Base-by-base conservation (phyloP, 306 rosid species). In the Sicyos edulis region DNA sequence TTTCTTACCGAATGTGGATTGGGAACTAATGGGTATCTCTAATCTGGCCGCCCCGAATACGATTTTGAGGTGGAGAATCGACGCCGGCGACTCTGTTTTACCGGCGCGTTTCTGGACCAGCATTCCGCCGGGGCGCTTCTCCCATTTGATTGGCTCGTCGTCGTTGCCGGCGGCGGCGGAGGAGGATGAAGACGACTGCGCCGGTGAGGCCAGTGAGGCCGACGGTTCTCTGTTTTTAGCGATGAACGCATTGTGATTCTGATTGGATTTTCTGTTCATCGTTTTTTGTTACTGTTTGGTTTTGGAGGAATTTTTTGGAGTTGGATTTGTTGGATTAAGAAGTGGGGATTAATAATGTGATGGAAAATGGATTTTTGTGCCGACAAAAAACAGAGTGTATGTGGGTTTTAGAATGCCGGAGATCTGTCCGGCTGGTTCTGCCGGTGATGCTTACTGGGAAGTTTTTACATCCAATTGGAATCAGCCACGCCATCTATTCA, bases 101-200 rank as follows among this genome's bases (percentile, higher is more conserved):
- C 26, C 81, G 26, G 7, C 69, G 24, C 89, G 76, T 73, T 83
- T 86, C 80, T 92, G 96, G 1, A 92, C 97, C 71, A 92, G n/a
- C 96, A 92, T 89, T 77, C 96, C 96, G 24, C 95, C 91, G 0
- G 97, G 96, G 51, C 97, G 74, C 92, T 82, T 86, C 80, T 89
- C 96, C 95, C 97, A 89, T 75, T 82, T 80, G 2, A 58, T 20
- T 9, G 67, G 78, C 57, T 82, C 82, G 14, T 84, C 81, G 22
- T 54, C 24, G 7, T 85, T 40, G 10, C 78, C 55, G 10, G 42
- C 1, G 37, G 37, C 37, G 5, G 37, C 4, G 37, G 37, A 26
- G 8, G 45, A 15, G 16, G 78, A 66, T 13, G 85, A 44, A 6
- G 66, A 26, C 7, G 66, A 45, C 70, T 29, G 10, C 74, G 77